Evolutionary conservation across 306 rosid species (phyloP).

Genomic region (Vigna angularis): DNA sequence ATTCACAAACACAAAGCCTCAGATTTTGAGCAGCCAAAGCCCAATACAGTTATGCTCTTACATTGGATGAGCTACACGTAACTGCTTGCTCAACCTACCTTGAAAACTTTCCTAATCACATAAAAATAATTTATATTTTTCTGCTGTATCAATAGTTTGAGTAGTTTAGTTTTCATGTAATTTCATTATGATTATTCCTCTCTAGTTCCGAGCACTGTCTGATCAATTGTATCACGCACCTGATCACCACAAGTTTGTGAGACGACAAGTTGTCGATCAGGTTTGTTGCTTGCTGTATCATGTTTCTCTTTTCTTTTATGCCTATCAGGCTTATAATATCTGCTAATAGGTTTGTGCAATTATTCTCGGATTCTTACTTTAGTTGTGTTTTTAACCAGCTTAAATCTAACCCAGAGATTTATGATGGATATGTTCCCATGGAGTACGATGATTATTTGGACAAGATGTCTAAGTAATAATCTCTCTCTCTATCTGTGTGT

Average conservation of each 20-base stretch:
- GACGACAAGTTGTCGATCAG: slow-evolving; percentile 71
- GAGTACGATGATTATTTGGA: slow-evolving; percentile 74
- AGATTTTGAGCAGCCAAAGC: background rate
- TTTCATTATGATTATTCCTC: slow-evolving; percentile 30
- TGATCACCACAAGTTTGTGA: slow-evolving; percentile 64
- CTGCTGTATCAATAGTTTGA: background rate
- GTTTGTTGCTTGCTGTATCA: slow-evolving; percentile 48
- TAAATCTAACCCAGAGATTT: slow-evolving; percentile 68
- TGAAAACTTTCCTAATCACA: slow-evolving; percentile 31
- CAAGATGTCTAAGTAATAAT: slow-evolving; percentile 69
- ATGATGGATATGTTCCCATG: slow-evolving; percentile 92
- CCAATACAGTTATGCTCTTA: background rate
- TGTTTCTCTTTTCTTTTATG: background rate
- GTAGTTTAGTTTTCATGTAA: background rate
- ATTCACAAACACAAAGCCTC: slow-evolving; percentile 1
- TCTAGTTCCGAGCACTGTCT: slow-evolving; percentile 79
- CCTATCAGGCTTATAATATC: background rate
- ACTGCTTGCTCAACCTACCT: slow-evolving; percentile 3
- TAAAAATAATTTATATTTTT: background rate
- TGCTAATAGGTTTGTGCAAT: slow-evolving; percentile 26
- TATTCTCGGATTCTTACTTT: slow-evolving; percentile 42
- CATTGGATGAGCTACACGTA: background rate
- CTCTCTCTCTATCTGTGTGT: background rate
- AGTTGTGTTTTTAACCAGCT: slow-evolving; percentile 57
- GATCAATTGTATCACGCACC: slow-evolving; percentile 74